Conservation (phyloP, 257 asterid species). For the Mentha longifolia region DNA sequence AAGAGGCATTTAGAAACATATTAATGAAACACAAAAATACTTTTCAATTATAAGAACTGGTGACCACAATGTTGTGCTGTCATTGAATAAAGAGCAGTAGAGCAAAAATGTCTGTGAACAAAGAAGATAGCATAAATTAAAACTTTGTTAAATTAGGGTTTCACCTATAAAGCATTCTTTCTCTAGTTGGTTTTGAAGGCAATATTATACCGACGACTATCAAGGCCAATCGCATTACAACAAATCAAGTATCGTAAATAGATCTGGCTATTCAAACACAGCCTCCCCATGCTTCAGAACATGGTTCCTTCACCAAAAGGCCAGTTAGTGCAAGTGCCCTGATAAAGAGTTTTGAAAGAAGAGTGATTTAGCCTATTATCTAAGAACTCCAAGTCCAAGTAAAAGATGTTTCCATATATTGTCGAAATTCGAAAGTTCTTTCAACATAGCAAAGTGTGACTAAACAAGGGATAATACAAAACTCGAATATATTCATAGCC, state of each 20-base stretch:
- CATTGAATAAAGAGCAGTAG: not conserved
- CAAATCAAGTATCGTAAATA: not conserved
- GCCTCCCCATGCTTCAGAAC: constrained; percentile 13
- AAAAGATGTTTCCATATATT: not conserved
- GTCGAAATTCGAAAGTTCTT: not conserved
- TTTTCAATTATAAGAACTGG: too few relatives aligned
- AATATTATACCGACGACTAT: constrained; percentile 8
- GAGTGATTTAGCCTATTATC: not conserved
- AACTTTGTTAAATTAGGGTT: too few relatives aligned
- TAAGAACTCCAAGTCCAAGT: too few relatives aligned
- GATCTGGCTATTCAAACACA: constrained; percentile 9
- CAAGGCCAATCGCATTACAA: constrained; percentile 4
- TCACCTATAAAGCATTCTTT: not conserved
- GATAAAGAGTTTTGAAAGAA: constrained; percentile 1
- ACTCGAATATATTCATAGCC: not conserved
- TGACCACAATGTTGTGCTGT: not conserved
- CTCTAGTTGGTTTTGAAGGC: not conserved
- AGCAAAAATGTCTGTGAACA: not conserved
- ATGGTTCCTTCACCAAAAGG: not conserved
- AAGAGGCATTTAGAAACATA: too few relatives aligned
- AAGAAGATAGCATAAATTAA: not conserved
- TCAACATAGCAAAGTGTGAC: not conserved
- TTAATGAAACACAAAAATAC: too few relatives aligned
- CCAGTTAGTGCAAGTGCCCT: constrained; percentile 24
- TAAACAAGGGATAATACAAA: too few relatives aligned